phyloP scores from a whole-genome alignment of 2,329 filamentous ascomycete species.

The Hypoxylon sp. region DNA sequence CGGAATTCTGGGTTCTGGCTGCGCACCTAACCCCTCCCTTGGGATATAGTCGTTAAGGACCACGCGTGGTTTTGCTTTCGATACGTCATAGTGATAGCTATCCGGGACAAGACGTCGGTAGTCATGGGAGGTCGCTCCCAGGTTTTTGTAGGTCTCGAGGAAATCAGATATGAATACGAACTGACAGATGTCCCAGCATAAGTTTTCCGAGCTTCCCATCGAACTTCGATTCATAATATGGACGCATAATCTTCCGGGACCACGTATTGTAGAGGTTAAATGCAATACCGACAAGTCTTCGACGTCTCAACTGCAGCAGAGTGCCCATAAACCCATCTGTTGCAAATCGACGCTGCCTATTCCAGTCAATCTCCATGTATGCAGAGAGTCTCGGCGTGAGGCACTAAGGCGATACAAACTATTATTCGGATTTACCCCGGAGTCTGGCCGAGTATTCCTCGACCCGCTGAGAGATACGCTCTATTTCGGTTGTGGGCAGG shows the following conservation, averaged over 20 bases:
- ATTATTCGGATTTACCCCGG: slow-evolving; percentile 59
- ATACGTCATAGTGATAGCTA: slow-evolving; percentile 22
- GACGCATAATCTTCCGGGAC: slow-evolving; percentile 59
- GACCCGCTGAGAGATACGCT: slow-evolving; percentile 59
- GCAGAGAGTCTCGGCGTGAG: slow-evolving; percentile 61
- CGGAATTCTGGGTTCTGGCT: slow-evolving; percentile 27
- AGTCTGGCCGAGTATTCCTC: slow-evolving; percentile 59
- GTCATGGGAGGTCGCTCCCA: background rate
- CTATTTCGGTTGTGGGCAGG: slow-evolving; percentile 62
- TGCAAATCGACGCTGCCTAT: slow-evolving; percentile 59
- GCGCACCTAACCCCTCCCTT: slow-evolving; percentile 14
- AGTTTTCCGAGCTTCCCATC: slow-evolving; percentile 59
- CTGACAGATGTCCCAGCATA: slow-evolving; percentile 52
- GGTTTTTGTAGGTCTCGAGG: slow-evolving; percentile 37
- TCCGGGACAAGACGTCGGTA: slow-evolving; percentile 8
- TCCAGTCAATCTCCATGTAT: slow-evolving; percentile 61
- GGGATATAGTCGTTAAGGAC: slow-evolving; percentile 13
- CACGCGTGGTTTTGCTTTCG: background rate
- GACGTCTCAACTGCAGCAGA: slow-evolving; percentile 9
- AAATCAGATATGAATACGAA: background rate
- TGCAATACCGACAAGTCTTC: slow-evolving; percentile 7
- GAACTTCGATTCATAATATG: slow-evolving; percentile 65
- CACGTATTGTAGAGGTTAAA: slow-evolving; percentile 57
- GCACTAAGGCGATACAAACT: slow-evolving; percentile 58
- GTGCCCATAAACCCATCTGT: background rate